Evolutionary conservation across 2,329 filamentous ascomycete genomes (phyloP).

Genomic region (Fusarium citri): DNA sequence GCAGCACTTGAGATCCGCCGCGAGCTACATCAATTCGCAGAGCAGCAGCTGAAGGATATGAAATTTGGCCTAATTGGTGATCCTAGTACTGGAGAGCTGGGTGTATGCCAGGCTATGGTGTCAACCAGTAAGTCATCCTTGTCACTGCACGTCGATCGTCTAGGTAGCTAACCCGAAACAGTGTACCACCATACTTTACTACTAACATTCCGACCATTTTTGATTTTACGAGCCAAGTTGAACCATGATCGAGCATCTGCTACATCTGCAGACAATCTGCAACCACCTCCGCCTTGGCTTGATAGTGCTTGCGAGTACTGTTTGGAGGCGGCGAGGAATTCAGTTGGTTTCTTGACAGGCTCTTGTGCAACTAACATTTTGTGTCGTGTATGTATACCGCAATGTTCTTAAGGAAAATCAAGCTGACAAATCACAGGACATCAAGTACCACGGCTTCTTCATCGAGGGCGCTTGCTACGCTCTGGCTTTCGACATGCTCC

Average conservation of each 20-base stretch:
- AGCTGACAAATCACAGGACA: conserved; percentile 49
- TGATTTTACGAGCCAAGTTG: conserved; percentile 57
- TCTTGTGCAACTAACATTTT: conserved; percentile 55
- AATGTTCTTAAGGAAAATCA: no score
- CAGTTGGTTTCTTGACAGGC: conserved; percentile 55
- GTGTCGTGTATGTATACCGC: conserved; percentile 50
- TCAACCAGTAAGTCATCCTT: conserved; percentile 50
- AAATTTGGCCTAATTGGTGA: conserved; percentile 51
- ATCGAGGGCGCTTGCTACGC: conserved; percentile 56
- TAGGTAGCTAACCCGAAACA: conserved; percentile 31
- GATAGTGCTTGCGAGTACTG: conserved; percentile 58
- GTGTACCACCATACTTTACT: conserved; percentile 58
- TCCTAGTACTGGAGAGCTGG: conserved; percentile 52
- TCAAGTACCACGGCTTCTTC: conserved; percentile 59
- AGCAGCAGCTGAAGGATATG: conserved; percentile 48
- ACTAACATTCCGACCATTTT: conserved; percentile 57
- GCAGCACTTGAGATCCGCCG: conserved; percentile 49
- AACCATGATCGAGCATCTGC: conserved; percentile 47
- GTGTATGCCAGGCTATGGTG: conserved; percentile 55
- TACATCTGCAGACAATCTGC: conserved; percentile 16
- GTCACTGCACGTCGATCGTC: neutral
- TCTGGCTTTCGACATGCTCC: conserved; percentile 57
- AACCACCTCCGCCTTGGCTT: conserved; percentile 51
- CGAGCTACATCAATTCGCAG: conserved; percentile 47
- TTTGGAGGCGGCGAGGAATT: conserved; percentile 55